Evolutionary conservation across 1,139 yeast species (phyloP), one percentile per base, ranked within the genome.

Genomic region (Candida tetrigidarum): DNA sequence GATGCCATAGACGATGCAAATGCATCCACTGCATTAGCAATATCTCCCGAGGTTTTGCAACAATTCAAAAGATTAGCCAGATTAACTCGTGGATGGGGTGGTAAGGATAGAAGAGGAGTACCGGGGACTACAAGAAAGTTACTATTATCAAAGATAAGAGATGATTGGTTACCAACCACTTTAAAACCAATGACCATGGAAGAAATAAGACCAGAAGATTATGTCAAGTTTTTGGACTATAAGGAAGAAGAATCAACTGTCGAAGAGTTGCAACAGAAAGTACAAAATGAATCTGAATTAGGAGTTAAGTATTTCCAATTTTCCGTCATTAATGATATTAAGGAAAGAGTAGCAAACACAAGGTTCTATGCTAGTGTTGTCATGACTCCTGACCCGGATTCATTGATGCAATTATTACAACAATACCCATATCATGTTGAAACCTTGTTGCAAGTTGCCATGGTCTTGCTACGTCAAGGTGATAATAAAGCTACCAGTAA

Each of bases 1-100:
- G 86, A 84, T 37, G 81, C 87, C 0, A 72, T 86, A 12, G 86
- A 83, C 44, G 93, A 86, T 61, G 92, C 90, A 0, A 88, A 86
- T 52, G 76, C 86, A 6, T 71, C 84, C 4, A 69, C 84, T 1
- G 71, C 84, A 1, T 59, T 78, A 26, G 81, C 85, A 25, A 75
- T 81, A 1, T 74, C 86, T 0, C 91, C 91, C 0, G 91, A 85
- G 51, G 76, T 82, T 10, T 64, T 86, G 46, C 80, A 75, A 43
- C 89, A 83, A 55, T 80, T 84, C 52, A 84, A 81, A 54, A 74
- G 78, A 49, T 52, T 86, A 51, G 82, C 86, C 9, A 74, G 82
- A 47, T 64, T 84, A 22, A 81, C 87, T 1, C 74, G 88, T 53
- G 90, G 90, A 16, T 89, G 96, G 95, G 85, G 91, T 40, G 96